These are phyloP conservation scores for Xanthoparmelia taractica DNA, from an alignment of 495 filamentous ascomycete species.

Conservation along the genomic window DNA sequence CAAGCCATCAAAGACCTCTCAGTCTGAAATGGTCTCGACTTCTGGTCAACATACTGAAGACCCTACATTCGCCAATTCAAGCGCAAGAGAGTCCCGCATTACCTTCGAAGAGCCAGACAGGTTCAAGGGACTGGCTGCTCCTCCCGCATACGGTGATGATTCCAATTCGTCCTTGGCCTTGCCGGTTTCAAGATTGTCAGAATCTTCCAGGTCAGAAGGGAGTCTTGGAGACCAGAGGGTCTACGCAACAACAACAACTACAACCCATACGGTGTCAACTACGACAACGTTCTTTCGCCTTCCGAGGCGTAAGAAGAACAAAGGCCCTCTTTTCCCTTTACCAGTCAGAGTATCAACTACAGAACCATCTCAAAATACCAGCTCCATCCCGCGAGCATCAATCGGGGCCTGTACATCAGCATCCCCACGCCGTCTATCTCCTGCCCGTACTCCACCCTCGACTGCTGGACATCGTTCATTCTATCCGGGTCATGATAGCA, in stretches of 20 bases:
- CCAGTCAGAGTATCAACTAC: conserved; percentile 52
- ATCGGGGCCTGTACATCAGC: conserved; percentile 15
- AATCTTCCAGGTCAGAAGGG: conserved; percentile 85
- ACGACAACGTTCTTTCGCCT: conserved; percentile 73
- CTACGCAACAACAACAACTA: conserved; percentile 55
- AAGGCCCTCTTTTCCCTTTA: conserved; percentile 80
- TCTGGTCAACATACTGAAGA: conserved; percentile 1
- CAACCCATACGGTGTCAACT: conserved; percentile 54
- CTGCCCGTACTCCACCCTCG: conserved; percentile 26
- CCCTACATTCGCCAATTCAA: conserved; percentile 29
- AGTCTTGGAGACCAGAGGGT: conserved; percentile 70
- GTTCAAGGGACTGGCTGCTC: conserved; percentile 45
- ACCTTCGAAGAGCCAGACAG: conserved; percentile 64
- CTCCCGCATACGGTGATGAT: conserved; percentile 60
- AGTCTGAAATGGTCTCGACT: conserved; percentile 6
- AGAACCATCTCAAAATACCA: conserved; percentile 20
- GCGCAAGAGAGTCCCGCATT: conserved; percentile 41
- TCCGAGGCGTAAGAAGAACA: conserved; percentile 72
- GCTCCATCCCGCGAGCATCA: conserved; percentile 21
- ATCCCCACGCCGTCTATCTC: conserved; percentile 21
- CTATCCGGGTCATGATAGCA: conserved; percentile 32
- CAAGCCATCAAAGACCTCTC: conserved; percentile 30
- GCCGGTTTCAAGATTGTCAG: conserved; percentile 67
- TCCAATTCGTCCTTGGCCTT: conserved; percentile 57
- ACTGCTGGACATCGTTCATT: conserved; percentile 31